Conservation (phyloP, 1,139 yeast genomes). For the Taphrina confusa region DNA sequence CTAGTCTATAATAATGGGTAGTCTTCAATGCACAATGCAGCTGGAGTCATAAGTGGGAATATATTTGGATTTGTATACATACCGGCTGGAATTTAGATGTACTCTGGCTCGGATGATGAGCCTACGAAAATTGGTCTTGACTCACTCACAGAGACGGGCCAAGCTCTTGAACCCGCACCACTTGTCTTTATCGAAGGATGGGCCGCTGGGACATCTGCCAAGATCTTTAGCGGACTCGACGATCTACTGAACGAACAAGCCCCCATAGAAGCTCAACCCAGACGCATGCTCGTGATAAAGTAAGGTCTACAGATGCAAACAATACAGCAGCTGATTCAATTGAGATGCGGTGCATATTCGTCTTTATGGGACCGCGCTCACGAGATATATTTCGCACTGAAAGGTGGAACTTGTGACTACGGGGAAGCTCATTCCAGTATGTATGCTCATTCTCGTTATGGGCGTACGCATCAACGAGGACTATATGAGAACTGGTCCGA, state of each 20-base stretch:
- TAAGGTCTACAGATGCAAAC: not conserved
- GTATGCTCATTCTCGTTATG: slow-evolving; percentile 27
- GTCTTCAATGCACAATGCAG: too few species aligned
- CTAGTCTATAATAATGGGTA: too few species aligned
- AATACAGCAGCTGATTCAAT: not conserved
- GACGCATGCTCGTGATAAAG: slow-evolving; percentile 29
- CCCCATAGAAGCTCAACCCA: not conserved
- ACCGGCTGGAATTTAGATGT: too few species aligned
- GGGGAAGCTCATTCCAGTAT: slow-evolving; percentile 16
- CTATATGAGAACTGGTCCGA: slow-evolving; percentile 29
- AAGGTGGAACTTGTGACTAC: slow-evolving; percentile 31
- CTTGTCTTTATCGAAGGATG: slow-evolving; percentile 32
- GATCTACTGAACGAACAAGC: slow-evolving; percentile 8
- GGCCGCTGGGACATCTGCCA: slow-evolving; percentile 33
- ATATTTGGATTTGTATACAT: too few species aligned
- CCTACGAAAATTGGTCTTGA: too few species aligned
- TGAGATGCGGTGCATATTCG: slow-evolving; percentile 27
- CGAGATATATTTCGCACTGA: slow-evolving; percentile 28
- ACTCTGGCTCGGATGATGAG: too few species aligned
- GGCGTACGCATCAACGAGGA: slow-evolving; percentile 17
- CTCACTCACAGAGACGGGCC: too few species aligned
- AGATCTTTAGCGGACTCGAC: slow-evolving; percentile 30
- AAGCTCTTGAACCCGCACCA: slow-evolving; percentile 17
- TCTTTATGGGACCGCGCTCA: slow-evolving; percentile 30
- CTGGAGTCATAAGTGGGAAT: too few species aligned